Evolutionary conservation across 371 early-diverging fungal genomes (phyloP), one percentile per base, ranked within the genome.

Genomic region (Rhizopus stolonifer): DNA sequence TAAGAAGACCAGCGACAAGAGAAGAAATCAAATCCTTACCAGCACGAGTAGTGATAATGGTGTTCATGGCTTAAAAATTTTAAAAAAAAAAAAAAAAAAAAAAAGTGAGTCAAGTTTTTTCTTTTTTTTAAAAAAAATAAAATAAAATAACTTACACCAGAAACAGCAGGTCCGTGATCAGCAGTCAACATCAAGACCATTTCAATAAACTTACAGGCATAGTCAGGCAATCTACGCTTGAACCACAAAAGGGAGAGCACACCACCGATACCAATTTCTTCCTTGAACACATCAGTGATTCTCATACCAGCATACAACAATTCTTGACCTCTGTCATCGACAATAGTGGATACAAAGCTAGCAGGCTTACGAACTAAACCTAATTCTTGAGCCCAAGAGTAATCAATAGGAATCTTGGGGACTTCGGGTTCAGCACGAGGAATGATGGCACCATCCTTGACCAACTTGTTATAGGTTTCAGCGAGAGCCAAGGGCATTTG

Each of bases 151-250:
- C 69, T 72, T 69, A 72, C 77, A 65, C 79, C 75, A 61, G 75
- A 77, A 44, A 77, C 78, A 50, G 78, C 78, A 32, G 98, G 98
- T 15, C 98, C 98, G 71, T 98, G 98, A 80, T 98, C 98, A 15
- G 98, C 98, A 13, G 98, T 98, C 67, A 98, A 78, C 97, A 98
- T 98, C 46, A 98, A 84, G 19, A 96, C 95, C 98, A 98, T 98
- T 72, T 98, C 98, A 57, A 98, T 94, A 67, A 98, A 98, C 81
- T 90, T 88, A 80, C 90, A 85, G 11, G 97, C 98, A 72, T 94
- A 98, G 54, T 79, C 78, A 14, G 98, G 98, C 61, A 98, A 78
- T 42, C 96, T 86, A 50, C 98, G 87, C 87, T 95, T 95, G 87
- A 98, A 98, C 98, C 98, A 98, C 69, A 98, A 77, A 39, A 98